Evolutionary conservation across 306 rosid species (phyloP).

Genomic region (Prinsepia uniflora): DNA sequence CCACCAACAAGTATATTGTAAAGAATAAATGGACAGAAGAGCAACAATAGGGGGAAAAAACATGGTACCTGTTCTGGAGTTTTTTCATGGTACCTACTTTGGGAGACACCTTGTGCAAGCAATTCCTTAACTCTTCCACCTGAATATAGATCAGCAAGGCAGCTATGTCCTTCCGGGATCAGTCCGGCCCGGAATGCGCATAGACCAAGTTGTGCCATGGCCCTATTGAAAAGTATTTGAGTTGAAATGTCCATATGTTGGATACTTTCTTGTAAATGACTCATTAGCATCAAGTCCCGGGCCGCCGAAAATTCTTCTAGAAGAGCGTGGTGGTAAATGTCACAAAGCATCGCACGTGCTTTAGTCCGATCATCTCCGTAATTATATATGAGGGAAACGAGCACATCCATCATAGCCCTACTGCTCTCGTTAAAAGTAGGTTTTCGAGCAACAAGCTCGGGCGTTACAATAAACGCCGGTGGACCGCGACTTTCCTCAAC

Average conservation of each 20-base stretch:
- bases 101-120: slow-evolving; percentile 96
- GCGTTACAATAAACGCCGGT: slow-evolving; percentile 68
- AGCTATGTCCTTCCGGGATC: slow-evolving; percentile 76
- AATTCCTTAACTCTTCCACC: slow-evolving; percentile 95
- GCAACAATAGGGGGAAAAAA: background rate
- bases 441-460: slow-evolving; percentile 75
- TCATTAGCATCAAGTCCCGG: slow-evolving; percentile 88
- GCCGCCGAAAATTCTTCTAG: slow-evolving; percentile 69
- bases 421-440: slow-evolving; percentile 74
- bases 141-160: slow-evolving; percentile 85
- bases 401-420: slow-evolving; percentile 68
- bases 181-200: slow-evolving; percentile 79
- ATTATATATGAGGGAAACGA: slow-evolving; percentile 72
- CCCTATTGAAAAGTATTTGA: slow-evolving; percentile 87
- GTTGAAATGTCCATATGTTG: slow-evolving; percentile 93
- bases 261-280: slow-evolving; percentile 85
- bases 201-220: slow-evolving; percentile 86
- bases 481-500: slow-evolving; percentile 65
- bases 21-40: background rate
- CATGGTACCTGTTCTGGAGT: slow-evolving; percentile 87
- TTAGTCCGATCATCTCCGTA: slow-evolving; percentile 86
- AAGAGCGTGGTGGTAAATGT: slow-evolving; percentile 88
- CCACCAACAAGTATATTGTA: background rate
- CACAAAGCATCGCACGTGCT: slow-evolving; percentile 96
- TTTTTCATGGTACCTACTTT: slow-evolving; percentile 89